Percentiles rank a stretch among this genome's conserved stretches.
phyloP scores from a whole-genome alignment of 192 early-diverging fungal genomes.

The Coemansia brasiliensis region DNA sequence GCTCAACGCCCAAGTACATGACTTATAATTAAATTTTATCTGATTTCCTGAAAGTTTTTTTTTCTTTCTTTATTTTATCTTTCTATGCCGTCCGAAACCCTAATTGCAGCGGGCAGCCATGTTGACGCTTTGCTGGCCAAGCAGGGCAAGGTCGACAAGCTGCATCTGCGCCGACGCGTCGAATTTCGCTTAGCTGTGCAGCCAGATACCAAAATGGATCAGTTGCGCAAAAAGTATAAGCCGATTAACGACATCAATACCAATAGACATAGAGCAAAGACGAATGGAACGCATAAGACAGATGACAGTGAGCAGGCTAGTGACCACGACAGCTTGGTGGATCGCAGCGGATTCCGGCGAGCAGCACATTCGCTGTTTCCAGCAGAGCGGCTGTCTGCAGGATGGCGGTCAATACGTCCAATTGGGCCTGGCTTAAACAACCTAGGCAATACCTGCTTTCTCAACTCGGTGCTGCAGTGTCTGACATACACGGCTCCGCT shows the following conservation, averaged over 20 bases:
- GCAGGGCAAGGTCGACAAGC: conserved; percentile 50
- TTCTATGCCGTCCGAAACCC: background rate
- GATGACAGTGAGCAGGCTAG: conserved; percentile 13
- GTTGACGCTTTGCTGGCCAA: conserved; percentile 50
- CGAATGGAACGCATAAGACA: background rate
- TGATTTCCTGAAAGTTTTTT: conserved; percentile 6
- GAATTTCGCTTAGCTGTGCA: conserved; percentile 62
- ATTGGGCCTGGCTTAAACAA: conserved; percentile 73
- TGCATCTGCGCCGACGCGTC: conserved; percentile 57
- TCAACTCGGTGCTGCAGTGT: conserved; percentile 80
- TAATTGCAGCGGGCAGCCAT: conserved; percentile 10
- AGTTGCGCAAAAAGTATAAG: conserved; percentile 62
- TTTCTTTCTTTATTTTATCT: conserved; percentile 4
- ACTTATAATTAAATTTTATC: conserved; percentile 63
- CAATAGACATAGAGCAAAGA: conserved; percentile 2
- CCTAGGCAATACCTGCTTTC: conserved; percentile 75
- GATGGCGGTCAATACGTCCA: conserved; percentile 59
- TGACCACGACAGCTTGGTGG: conserved; percentile 37
- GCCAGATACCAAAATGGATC: conserved; percentile 63
- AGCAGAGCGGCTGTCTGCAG: conserved; percentile 54
- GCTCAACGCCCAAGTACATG: conserved; percentile 94
- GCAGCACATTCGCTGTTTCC: conserved; percentile 61
- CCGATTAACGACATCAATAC: conserved; percentile 56
- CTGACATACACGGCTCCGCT: conserved; percentile 75
- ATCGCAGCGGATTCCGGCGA: conserved; percentile 64